Conservation (phyloP, 2,329 filamentous ascomycete species). For the Phialemoniopsis sp. region DNA sequence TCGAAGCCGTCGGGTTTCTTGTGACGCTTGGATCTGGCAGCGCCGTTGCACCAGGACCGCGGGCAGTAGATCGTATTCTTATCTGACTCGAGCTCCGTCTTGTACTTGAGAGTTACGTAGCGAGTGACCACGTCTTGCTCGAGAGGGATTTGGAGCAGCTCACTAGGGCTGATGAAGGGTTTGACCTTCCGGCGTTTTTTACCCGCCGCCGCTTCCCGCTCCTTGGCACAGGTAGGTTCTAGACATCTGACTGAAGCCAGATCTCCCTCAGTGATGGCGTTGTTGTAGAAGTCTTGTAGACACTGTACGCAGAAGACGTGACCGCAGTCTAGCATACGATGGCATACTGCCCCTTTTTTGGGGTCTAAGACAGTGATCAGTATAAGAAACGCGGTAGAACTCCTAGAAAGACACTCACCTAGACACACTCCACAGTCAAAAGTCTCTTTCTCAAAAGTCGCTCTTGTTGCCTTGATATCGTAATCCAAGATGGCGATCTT, state of each 20-base stretch:
- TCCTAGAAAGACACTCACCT: constrained; percentile 33
- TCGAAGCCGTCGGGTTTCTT: constrained; percentile 67
- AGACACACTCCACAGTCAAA: constrained; percentile 88
- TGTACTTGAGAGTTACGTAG: constrained; percentile 87
- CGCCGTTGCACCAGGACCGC: constrained; percentile 85
- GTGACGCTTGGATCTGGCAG: constrained; percentile 72
- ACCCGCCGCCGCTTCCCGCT: constrained; percentile 32
- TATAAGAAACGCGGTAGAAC: neutral
- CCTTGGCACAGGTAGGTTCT: constrained; percentile 71
- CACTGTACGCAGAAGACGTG: constrained; percentile 93
- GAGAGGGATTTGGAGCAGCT: constrained; percentile 75
- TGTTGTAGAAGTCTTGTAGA: constrained; percentile 84
- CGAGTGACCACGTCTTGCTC: constrained; percentile 71
- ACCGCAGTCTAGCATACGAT: constrained; percentile 76
- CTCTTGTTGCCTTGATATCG: constrained; percentile 68
- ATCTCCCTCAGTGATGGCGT: constrained; percentile 81
- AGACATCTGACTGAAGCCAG: constrained; percentile 76
- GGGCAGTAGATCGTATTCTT: constrained; percentile 92
- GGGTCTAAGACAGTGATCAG: constrained; percentile 55
- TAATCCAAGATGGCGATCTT: constrained; percentile 75
- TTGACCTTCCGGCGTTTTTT: constrained; percentile 57
- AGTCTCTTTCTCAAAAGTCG: constrained; percentile 76
- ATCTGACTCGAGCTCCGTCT: constrained; percentile 86
- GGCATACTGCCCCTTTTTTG: constrained; percentile 80
- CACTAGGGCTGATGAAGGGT: constrained; percentile 71